Evolutionary conservation across 495 filamentous ascomycete genomes (phyloP).

Genomic region (Aspergillus taichungensis): DNA sequence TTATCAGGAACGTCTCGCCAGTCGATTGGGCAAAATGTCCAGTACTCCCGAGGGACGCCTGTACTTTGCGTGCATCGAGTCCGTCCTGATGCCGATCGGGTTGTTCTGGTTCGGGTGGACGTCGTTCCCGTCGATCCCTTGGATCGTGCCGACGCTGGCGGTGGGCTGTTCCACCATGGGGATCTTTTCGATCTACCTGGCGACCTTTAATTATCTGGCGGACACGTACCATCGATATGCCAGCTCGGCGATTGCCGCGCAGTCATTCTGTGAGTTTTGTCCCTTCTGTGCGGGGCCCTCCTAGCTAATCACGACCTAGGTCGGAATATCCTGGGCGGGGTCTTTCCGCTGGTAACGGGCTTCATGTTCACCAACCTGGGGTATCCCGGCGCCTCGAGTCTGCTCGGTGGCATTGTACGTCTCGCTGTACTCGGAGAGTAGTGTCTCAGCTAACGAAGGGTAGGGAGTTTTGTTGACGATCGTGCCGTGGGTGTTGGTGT

Average conservation of each 20-base stretch:
- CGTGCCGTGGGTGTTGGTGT: constrained; percentile 73
- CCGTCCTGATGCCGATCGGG: constrained; percentile 60
- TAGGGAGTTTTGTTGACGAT: constrained; percentile 51
- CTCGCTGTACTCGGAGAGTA: neutral
- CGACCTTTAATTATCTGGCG: constrained; percentile 88
- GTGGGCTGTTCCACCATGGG: constrained; percentile 74
- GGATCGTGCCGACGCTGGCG: constrained; percentile 67
- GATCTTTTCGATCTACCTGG: constrained; percentile 81
- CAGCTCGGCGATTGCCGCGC: constrained; percentile 78
- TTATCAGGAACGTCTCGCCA: constrained; percentile 54
- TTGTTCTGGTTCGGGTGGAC: constrained; percentile 82
- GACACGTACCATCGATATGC: constrained; percentile 82
- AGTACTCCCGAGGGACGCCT: constrained; percentile 68
- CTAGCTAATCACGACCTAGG: too few relatives aligned
- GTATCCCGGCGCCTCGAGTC: constrained; percentile 53
- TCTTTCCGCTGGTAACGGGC: constrained; percentile 62
- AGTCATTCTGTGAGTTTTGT: constrained; percentile 57
- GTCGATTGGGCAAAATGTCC: constrained; percentile 31
- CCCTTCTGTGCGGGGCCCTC: too few relatives aligned
- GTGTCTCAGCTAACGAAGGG: constrained; percentile 2
- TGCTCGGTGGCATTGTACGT: constrained; percentile 56
- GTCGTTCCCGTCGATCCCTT: constrained; percentile 55
- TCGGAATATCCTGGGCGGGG: constrained; percentile 66
- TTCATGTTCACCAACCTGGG: constrained; percentile 56
- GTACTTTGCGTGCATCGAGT: constrained; percentile 73